Percentiles rank a stretch among this genome's conserved stretches.
Conservation (phyloP, 768 basidiomycete genomes). For the Leccinum sublutescens region DNA sequence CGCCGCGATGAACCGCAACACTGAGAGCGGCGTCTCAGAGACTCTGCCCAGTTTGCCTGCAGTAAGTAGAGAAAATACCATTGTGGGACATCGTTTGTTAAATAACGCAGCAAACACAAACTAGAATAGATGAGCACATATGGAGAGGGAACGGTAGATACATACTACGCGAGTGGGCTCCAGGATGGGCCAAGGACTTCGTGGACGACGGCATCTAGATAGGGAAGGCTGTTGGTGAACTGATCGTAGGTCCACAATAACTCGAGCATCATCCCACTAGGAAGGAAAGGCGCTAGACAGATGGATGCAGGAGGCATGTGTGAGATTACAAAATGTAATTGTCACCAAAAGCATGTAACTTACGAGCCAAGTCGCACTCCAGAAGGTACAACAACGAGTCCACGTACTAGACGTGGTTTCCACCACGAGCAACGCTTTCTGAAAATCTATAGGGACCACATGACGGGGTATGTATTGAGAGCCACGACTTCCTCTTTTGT, state of each 20-base stretch:
- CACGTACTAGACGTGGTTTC: conserved; percentile 23
- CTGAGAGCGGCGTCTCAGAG: too few relatives aligned
- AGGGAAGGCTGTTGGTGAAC: conserved; percentile 47
- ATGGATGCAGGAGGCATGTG: not conserved
- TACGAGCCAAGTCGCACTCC: not conserved
- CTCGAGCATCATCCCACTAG: conserved; percentile 62
- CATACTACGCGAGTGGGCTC: conserved; percentile 18
- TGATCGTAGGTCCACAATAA: conserved; percentile 52
- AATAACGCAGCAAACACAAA: not conserved
- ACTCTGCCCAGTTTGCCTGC: too few relatives aligned
- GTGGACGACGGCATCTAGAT: conserved; percentile 50
- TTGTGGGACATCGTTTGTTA: not conserved
- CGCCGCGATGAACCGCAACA: too few relatives aligned
- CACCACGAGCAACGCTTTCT: conserved; percentile 14
- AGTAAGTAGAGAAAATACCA: too few relatives aligned
- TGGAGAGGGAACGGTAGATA: not conserved
- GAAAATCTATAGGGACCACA: conserved; percentile 7
- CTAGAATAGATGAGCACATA: not conserved
- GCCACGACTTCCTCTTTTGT: conserved; percentile 29
- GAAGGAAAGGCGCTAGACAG: not conserved
- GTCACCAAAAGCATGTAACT: not conserved
- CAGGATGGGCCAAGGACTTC: conserved; percentile 41
- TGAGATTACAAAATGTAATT: conserved; percentile 7
- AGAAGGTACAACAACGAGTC: not conserved
- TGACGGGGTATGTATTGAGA: not conserved